Conservation (phyloP, 108 stramenopile genomes). For the Stephanodiscus minutulus region DNA sequence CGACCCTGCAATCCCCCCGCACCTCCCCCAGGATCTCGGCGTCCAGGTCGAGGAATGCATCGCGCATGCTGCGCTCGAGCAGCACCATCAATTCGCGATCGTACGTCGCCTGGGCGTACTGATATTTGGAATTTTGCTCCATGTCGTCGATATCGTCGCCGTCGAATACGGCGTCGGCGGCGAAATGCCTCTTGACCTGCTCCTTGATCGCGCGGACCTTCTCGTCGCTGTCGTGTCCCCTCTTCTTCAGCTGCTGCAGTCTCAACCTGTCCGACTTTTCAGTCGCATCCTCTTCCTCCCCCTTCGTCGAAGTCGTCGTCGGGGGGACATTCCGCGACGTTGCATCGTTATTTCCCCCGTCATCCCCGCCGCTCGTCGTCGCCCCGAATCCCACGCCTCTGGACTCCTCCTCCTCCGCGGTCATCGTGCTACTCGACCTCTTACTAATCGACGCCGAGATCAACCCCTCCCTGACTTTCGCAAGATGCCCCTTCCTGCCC, state of each 20-base stretch:
- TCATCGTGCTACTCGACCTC: neutral
- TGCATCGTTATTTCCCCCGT: neutral
- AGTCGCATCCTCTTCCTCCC: constrained; percentile 2
- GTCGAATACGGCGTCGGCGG: constrained; percentile 2
- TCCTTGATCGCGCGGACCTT: constrained; percentile 37
- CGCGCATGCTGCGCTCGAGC: constrained; percentile 50
- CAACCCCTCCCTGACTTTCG: neutral
- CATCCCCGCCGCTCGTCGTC: no score
- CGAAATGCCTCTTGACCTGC: constrained; percentile 22
- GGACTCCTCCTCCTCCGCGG: no score
- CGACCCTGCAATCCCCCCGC: constrained; percentile 21
- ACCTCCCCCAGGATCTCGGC: constrained; percentile 51
- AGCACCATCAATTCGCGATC: constrained; percentile 39
- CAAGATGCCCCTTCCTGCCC: constrained; percentile 20
- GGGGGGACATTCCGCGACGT: neutral
- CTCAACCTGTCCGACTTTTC: neutral
- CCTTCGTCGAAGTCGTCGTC: neutral
- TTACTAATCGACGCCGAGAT: neutral
- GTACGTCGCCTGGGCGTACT: constrained; percentile 33
- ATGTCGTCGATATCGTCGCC: neutral
- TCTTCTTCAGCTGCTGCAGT: constrained; percentile 14
- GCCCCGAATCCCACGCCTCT: no score
- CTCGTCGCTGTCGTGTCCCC: constrained; percentile 38
- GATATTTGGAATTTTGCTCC: constrained; percentile 7
- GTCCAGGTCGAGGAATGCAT: constrained; percentile 71